Conservation (phyloP, 306 rosid species). For the Acacia crassicarpa region DNA sequence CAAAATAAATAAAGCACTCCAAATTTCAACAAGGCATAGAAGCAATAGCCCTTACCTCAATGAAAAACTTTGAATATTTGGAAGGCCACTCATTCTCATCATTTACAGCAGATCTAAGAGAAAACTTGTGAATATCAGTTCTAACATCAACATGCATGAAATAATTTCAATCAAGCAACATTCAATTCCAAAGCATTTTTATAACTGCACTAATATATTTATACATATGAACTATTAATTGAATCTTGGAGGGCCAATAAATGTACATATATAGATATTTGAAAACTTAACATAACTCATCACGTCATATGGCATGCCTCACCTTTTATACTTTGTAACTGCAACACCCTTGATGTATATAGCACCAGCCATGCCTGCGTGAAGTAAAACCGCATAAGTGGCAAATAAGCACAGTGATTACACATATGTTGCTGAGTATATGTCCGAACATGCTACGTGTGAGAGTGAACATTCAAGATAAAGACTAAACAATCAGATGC, state of each 20-base stretch:
- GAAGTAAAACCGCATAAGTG: constrained; percentile 18
- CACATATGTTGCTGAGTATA: neutral
- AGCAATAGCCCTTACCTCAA: constrained; percentile 55
- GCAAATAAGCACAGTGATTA: neutral
- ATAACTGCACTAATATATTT: neutral
- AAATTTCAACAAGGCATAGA: neutral
- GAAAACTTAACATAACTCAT: constrained; percentile 4
- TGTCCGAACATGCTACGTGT: neutral
- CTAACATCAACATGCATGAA: neutral
- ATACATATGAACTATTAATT: too few species aligned
- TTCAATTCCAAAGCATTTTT: constrained; percentile 7
- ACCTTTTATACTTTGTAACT: constrained; percentile 88
- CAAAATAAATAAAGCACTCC: constrained; percentile 23
- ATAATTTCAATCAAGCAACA: constrained; percentile 13
- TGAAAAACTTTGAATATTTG: constrained; percentile 76
- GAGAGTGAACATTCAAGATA: neutral
- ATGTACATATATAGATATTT: neutral
- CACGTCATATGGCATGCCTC: constrained; percentile 7
- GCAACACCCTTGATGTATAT: constrained; percentile 86
- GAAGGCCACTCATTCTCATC: constrained; percentile 94
- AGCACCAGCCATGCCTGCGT: constrained; percentile 91
- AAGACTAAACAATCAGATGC: neutral
- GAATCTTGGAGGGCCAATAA: too few species aligned
- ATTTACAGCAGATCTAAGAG: constrained; percentile 80
- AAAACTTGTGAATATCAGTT: constrained; percentile 18